A percentile compares a stretch with the other conserved stretches of the same genome.
These are phyloP conservation scores for Erigeron philadelphicus DNA, from an alignment of 140 eudicot species.

Conservation along the genomic window DNA sequence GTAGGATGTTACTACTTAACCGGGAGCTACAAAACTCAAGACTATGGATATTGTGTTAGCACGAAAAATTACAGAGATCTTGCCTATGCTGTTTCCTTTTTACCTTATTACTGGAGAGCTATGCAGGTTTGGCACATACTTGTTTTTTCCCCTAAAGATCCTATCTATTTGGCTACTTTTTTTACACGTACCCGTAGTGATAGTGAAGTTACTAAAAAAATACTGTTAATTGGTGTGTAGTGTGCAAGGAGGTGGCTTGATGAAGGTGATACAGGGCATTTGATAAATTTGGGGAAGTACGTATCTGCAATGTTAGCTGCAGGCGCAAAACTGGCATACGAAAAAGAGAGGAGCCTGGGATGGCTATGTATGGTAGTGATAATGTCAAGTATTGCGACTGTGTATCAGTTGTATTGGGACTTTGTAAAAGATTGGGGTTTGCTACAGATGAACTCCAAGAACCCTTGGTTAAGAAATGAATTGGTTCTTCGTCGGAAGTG, in stretches of 20 bases:
- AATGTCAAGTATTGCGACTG: constrained; percentile 80
- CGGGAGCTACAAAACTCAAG: constrained; percentile 88
- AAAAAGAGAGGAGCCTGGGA: constrained; percentile 63
- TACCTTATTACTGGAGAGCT: constrained; percentile 98
- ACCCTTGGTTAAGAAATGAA: constrained; percentile 96
- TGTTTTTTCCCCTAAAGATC: neutral
- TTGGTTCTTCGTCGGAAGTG: constrained; percentile 64
- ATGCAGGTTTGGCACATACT: constrained; percentile 64
- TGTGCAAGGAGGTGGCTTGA: constrained; percentile 98
- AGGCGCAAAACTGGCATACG: constrained; percentile 93
- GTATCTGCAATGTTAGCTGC: constrained; percentile 99
- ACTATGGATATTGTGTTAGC: constrained; percentile 75
- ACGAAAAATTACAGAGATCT: constrained; percentile 73
- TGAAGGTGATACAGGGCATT: constrained; percentile 85
- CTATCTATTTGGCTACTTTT: neutral
- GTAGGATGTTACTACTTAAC: constrained; percentile 88
- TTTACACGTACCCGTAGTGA: neutral
- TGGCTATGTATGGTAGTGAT: constrained; percentile 74
- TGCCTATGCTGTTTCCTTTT: constrained; percentile 90
- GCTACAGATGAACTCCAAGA: constrained; percentile 82
- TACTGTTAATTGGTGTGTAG: constrained; percentile 34
- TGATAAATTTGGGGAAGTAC: constrained; percentile 78
- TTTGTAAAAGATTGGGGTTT: constrained; percentile 98
- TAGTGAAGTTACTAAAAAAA: neutral
- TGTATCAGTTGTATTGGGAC: constrained; percentile 96